These are phyloP conservation scores for Magnaporthales sp. DNA, from an alignment of 2,329 filamentous ascomycete genomes.

Conservation along the genomic window DNA sequence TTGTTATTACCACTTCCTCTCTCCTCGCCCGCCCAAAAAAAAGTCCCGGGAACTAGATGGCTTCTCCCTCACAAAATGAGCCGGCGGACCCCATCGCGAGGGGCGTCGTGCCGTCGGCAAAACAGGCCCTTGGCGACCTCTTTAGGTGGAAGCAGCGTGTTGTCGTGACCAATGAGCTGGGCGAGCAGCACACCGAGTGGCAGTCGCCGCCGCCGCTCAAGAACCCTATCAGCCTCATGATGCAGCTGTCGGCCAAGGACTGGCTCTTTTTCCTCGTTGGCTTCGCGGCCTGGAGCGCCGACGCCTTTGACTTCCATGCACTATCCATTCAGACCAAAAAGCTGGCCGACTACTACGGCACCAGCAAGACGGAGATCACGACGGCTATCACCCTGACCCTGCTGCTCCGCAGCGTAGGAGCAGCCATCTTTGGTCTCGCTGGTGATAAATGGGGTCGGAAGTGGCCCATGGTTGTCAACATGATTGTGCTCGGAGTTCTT, in stretches of 20 bases:
- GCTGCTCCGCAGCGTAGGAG: conserved; percentile 65
- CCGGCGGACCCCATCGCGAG: conserved; percentile 59
- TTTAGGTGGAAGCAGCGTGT: conserved; percentile 64
- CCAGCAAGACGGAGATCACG: conserved; percentile 56
- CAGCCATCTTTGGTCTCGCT: conserved; percentile 65
- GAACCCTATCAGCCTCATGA: conserved; percentile 63
- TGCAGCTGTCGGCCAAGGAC: conserved; percentile 52
- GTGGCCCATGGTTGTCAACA: conserved; percentile 76
- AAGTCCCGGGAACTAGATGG: background rate
- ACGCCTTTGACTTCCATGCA: conserved; percentile 79
- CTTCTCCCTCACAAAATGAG: conserved; percentile 3
- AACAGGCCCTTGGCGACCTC: conserved; percentile 18
- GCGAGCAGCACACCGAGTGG: conserved; percentile 55
- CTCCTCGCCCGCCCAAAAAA: background rate
- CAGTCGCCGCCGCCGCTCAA: conserved; percentile 54
- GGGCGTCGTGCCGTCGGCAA: conserved; percentile 36
- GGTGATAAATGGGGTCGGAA: conserved; percentile 76
- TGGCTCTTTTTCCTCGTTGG: conserved; percentile 74
- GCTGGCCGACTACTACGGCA: conserved; percentile 42
- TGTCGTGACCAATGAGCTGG: conserved; percentile 51
- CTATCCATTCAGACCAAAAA: conserved; percentile 71
- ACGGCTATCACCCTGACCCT: conserved; percentile 70
- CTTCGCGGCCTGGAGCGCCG: conserved; percentile 68
- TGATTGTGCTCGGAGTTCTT: conserved; percentile 51
- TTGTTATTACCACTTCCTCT: background rate